Evolutionary conservation across 139 green algal species (phyloP).

Genomic region (Diplosphaera chodatii): DNA sequence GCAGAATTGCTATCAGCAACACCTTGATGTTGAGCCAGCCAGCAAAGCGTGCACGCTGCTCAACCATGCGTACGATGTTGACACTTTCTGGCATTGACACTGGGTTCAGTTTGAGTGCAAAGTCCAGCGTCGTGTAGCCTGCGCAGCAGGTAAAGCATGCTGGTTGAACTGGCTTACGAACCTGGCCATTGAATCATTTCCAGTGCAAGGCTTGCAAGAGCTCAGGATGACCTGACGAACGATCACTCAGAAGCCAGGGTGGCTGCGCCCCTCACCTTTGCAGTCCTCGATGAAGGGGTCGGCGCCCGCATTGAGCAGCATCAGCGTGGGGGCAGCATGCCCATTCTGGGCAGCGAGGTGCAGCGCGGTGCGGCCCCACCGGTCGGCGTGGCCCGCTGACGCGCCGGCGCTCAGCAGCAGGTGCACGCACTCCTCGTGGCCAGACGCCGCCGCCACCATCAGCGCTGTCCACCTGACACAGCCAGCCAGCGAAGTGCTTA

Average conservation of each 20-base stretch:
- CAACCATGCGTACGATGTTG: not conserved
- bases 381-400: not conserved
- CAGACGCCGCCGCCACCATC: not conserved
- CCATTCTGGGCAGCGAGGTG: not conserved
- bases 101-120: not conserved
- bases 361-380: not conserved
- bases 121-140: not conserved
- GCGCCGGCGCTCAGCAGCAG: not conserved
- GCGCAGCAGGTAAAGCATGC: no score
- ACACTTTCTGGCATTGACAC: not conserved
- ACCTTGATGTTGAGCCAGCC: not conserved
- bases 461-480: not conserved
- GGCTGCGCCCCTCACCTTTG: no score
- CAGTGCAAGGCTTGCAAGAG: no score
- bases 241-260: no score
- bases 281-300: not conserved
- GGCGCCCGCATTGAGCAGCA: not conserved
- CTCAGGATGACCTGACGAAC: no score
- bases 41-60: not conserved
- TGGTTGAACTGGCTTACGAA: no score
- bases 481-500: not conserved
- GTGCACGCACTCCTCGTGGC: not conserved
- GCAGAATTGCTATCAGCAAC: no score
- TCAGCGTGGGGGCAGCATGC: not conserved
- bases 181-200: no score